A percentile compares a stretch with the other conserved stretches of the same genome.
Conservation (phyloP, 2,329 filamentous ascomycete species). For the Fusarium compactum region DNA sequence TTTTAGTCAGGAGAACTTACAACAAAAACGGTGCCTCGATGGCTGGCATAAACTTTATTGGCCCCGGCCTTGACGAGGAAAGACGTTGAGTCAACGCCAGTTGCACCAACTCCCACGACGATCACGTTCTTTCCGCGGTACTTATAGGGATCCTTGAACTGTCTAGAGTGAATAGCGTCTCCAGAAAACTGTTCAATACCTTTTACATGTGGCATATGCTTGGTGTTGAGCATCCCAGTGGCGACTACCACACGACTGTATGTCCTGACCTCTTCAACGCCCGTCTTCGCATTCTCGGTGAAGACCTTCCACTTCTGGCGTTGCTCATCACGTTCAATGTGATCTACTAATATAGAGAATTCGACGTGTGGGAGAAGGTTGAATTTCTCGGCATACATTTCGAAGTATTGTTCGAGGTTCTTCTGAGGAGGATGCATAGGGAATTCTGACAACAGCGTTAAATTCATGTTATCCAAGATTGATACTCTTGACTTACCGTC, state of each 20-base stretch:
- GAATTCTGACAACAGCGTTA: constrained; percentile 24
- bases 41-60: constrained; percentile 58
- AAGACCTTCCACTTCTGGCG: constrained; percentile 48
- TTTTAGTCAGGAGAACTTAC: constrained; percentile 24
- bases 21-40: constrained; percentile 50
- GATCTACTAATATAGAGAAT: constrained; percentile 46
- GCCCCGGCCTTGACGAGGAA: constrained; percentile 51
- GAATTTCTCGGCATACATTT: constrained; percentile 51
- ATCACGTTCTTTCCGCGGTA: constrained; percentile 59
- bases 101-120: constrained; percentile 60
- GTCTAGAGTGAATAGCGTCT: constrained; percentile 55
- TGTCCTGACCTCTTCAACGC: constrained; percentile 23
- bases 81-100: constrained; percentile 47
- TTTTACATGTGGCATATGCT: constrained; percentile 53
- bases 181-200: constrained; percentile 56
- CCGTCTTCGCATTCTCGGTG: constrained; percentile 42
- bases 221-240: constrained; percentile 51
- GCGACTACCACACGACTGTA: constrained; percentile 56
- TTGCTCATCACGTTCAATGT: constrained; percentile 45
- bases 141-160: constrained; percentile 49
- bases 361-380: constrained; percentile 45
- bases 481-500: constrained; percentile 29
- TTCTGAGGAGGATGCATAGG: constrained; percentile 44
- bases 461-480: neutral
- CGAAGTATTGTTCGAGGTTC: constrained; percentile 50